phyloP scores from a whole-genome alignment of 2,329 filamentous ascomycete genomes.

The Xylariaceae sp. region DNA sequence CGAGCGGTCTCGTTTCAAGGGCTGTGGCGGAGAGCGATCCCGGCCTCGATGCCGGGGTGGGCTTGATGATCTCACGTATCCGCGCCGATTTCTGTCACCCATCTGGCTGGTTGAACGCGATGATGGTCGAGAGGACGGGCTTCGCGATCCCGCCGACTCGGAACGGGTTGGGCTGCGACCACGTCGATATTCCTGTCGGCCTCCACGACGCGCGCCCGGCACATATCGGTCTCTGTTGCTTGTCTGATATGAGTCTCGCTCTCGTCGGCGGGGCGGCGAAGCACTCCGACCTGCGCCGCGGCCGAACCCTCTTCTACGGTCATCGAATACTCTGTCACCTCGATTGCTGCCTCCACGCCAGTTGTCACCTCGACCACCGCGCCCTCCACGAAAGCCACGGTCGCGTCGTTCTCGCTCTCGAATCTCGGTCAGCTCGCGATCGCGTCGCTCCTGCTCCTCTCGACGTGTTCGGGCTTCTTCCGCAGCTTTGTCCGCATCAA shows the following conservation, averaged over 20 bases:
- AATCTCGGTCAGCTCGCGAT: slow-evolving; percentile 65
- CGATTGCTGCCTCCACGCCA: slow-evolving; percentile 49
- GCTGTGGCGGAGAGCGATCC: slow-evolving; percentile 26
- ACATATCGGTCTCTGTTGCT: slow-evolving; percentile 43
- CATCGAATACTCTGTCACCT: slow-evolving; percentile 47
- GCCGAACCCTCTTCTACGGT: slow-evolving; percentile 42
- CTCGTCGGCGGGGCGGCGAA: slow-evolving; percentile 41
- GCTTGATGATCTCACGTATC: slow-evolving; percentile 24
- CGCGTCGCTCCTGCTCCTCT: slow-evolving; percentile 67
- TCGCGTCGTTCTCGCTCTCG: slow-evolving; percentile 62
- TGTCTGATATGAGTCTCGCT: slow-evolving; percentile 33
- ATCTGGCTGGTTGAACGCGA: slow-evolving; percentile 26
- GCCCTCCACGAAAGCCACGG: slow-evolving; percentile 46
- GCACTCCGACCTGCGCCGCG: slow-evolving; percentile 41
- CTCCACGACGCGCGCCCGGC: slow-evolving; percentile 44
- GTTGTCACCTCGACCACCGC: slow-evolving; percentile 47
- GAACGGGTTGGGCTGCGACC: slow-evolving; percentile 41
- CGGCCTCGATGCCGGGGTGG: slow-evolving; percentile 24
- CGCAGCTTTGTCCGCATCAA: slow-evolving; percentile 76
- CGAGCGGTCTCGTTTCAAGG: slow-evolving; percentile 30
- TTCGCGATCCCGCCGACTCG: slow-evolving; percentile 33
- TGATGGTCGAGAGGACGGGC: slow-evolving; percentile 25
- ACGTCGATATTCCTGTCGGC: slow-evolving; percentile 37
- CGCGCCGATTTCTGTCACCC: slow-evolving; percentile 23
- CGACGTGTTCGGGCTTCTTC: slow-evolving; percentile 69